phyloP scores from a whole-genome alignment of 2,329 filamentous ascomycete species.

The Phialemonium atrogriseum region DNA sequence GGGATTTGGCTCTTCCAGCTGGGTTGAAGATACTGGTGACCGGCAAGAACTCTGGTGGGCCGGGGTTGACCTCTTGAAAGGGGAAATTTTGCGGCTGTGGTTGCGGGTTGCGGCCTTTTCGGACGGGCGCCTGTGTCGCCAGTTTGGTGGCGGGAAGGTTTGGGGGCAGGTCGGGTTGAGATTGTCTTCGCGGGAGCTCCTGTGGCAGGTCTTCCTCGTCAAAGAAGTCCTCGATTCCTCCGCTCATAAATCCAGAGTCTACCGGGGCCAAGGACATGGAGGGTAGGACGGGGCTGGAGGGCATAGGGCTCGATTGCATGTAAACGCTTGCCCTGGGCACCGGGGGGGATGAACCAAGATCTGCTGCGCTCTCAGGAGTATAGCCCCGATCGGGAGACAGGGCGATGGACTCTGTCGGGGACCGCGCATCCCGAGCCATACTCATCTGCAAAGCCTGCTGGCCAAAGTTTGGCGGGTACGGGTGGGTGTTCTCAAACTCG shows the following conservation, averaged over 20 bases:
- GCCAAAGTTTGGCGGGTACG: constrained; percentile 14
- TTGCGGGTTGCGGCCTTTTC: constrained; percentile 8
- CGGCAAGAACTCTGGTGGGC: constrained; percentile 33
- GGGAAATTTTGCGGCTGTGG: constrained; percentile 19
- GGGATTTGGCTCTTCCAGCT: constrained; percentile 12
- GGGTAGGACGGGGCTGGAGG: constrained; percentile 72
- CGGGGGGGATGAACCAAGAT: constrained; percentile 86
- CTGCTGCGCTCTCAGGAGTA: constrained; percentile 61
- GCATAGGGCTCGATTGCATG: constrained; percentile 51
- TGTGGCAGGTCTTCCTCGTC: constrained; percentile 48
- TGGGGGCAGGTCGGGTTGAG: constrained; percentile 1
- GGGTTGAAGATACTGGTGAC: constrained; percentile 34
- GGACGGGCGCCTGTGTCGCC: constrained; percentile 3
- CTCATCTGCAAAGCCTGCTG: constrained; percentile 31
- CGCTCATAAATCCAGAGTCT: constrained; percentile 82
- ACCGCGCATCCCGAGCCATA: constrained; percentile 42
- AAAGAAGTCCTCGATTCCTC: constrained; percentile 61
- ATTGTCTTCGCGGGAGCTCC: constrained; percentile 22
- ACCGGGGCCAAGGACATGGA: constrained; percentile 52
- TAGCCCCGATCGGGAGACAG: constrained; percentile 41
- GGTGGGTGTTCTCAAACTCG: constrained; percentile 21
- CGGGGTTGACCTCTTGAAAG: constrained; percentile 33
- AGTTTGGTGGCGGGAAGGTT: constrained; percentile 1
- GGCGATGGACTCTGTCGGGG: constrained; percentile 42
- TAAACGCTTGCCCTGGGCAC: constrained; percentile 55